Percentiles rank a stretch among this genome's conserved stretches.
Evolutionary conservation across 305 asterid genomes (phyloP).

Genomic region (Fraxinus platypoda): DNA sequence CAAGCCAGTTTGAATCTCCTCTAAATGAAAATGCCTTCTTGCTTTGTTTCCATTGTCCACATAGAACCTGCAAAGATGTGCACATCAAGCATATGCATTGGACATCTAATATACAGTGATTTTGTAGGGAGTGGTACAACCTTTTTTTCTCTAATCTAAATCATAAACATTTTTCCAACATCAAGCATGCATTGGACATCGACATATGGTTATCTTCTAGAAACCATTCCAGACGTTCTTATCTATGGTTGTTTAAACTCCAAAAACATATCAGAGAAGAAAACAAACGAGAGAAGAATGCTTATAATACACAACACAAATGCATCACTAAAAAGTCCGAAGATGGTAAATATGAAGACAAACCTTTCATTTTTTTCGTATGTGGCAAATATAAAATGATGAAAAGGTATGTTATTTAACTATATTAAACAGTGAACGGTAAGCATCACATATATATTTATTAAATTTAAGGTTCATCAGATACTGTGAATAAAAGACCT

Average conservation of each 20-base stretch:
- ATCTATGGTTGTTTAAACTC: background rate
- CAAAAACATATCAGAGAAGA: background rate
- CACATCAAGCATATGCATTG: constrained; percentile 7
- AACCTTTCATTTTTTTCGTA: background rate
- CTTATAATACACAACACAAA: background rate
- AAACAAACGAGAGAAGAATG: background rate
- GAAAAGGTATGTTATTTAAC: background rate
- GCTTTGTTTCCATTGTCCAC: constrained; percentile 75
- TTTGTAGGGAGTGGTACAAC: background rate
- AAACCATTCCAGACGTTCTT: background rate
- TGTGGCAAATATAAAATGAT: background rate
- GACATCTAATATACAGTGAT: background rate
- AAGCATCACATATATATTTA: background rate
- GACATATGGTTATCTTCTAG: background rate
- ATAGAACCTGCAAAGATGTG: constrained; percentile 54
- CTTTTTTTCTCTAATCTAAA: background rate
- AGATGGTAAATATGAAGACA: background rate
- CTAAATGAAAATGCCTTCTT: constrained; percentile 69
- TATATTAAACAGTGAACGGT: background rate
- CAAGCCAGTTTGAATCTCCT: constrained; percentile 99
- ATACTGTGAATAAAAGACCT: background rate
- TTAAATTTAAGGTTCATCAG: background rate
- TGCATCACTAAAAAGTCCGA: background rate
- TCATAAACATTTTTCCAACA: background rate
- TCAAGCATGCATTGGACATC: background rate